phyloP scores from a whole-genome alignment of 208 protist species.

The Crithidia mellificae region DNA sequence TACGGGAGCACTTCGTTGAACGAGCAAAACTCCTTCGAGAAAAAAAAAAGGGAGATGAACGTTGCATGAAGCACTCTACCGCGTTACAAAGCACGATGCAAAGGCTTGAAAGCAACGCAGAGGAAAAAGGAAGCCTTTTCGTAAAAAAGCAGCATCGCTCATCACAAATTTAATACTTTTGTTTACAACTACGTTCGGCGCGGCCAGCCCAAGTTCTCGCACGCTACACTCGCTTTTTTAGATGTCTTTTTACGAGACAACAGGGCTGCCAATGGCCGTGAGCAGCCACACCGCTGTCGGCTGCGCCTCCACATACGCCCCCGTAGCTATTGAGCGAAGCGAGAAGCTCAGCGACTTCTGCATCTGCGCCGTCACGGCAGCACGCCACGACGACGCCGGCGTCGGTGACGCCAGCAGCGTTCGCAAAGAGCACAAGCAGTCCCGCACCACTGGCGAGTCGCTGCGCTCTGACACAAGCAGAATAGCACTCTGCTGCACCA shows the following conservation, averaged over 20 bases:
- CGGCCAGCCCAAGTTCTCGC: no score
- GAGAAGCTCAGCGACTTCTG: conserved; percentile 20
- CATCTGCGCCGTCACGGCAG: conserved; percentile 11
- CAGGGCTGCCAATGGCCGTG: conserved; percentile 4
- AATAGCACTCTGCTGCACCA: conserved; percentile 28
- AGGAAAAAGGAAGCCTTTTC: no score
- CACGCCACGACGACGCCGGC: conserved; percentile 14
- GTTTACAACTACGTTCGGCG: no score
- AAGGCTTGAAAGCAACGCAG: no score
- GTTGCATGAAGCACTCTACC: no score
- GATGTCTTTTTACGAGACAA: conserved; percentile 6
- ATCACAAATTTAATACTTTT: no score
- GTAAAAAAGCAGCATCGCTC: no score
- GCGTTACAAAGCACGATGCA: no score
- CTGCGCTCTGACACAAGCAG: conserved; percentile 24
- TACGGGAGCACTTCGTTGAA: no score
- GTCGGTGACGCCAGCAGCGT: conserved; percentile 9
- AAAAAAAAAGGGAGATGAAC: no score
- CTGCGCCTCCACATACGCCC: conserved; percentile 29
- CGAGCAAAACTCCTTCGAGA: no score
- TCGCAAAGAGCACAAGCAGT: conserved; percentile 24
- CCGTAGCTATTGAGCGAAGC: conserved; percentile 30
- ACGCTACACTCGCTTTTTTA: no score
- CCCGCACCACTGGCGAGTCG: conserved; percentile 20
- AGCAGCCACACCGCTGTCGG: conserved; percentile 29